phyloP scores from a whole-genome alignment of 768 basidiomycete species.

The Cubamyces sp. region DNA sequence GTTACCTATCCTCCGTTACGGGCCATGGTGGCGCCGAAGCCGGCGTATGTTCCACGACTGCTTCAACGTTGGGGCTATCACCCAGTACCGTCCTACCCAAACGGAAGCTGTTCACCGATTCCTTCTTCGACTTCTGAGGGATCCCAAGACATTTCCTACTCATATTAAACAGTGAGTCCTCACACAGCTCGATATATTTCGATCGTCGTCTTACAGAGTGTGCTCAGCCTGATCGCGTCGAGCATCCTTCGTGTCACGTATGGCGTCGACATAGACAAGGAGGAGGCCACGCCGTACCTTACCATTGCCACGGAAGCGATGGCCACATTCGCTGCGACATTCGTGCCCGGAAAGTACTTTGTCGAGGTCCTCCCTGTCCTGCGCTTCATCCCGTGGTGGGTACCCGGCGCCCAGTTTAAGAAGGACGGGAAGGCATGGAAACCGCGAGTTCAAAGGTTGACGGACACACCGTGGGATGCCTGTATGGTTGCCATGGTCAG shows the following conservation, averaged over 20 bases:
- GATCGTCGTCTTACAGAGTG: too few relatives aligned
- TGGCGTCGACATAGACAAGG: conserved; percentile 14
- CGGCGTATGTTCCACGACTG: conserved; percentile 18
- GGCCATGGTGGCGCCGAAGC: conserved; percentile 14
- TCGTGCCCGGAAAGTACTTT: conserved; percentile 32
- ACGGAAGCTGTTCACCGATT: conserved; percentile 1
- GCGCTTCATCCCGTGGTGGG: conserved; percentile 27
- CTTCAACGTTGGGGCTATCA: conserved; percentile 2
- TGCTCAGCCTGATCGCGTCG: neutral
- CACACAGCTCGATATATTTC: neutral
- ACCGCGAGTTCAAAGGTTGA: neutral
- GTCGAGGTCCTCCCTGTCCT: conserved; percentile 33
- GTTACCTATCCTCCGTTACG: conserved; percentile 6
- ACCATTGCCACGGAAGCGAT: conserved; percentile 10
- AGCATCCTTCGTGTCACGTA: conserved; percentile 16
- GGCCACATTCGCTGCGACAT: conserved; percentile 6
- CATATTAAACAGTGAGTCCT: conserved; percentile 13
- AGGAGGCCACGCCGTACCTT: conserved; percentile 12
- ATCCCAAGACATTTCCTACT: neutral
- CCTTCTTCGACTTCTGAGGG: conserved; percentile 1
- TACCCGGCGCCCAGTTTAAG: conserved; percentile 29
- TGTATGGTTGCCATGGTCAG: conserved; percentile 16
- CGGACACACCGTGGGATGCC: conserved; percentile 15
- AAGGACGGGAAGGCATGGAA: conserved; percentile 13
- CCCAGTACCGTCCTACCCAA: neutral